A percentile compares a stretch with the other conserved stretches of the same genome.
These are phyloP conservation scores for Pyrus pyrifolia DNA, from an alignment of 306 rosid genomes.

Conservation along the genomic window DNA sequence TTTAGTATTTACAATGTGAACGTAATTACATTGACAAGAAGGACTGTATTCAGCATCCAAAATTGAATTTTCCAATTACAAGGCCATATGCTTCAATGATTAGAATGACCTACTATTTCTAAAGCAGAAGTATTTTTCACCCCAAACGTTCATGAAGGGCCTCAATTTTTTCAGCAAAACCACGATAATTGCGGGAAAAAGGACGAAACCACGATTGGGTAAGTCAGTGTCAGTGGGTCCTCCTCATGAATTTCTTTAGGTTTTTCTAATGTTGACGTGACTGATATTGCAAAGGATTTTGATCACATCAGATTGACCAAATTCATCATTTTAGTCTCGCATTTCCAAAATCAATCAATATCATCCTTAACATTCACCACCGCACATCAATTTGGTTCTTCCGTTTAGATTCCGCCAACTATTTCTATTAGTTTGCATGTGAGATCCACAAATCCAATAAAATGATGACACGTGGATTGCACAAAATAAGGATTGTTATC, in stretches of 20 bases:
- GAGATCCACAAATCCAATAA: too few relatives aligned
- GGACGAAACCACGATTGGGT: not conserved
- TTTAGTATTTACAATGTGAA: not conserved
- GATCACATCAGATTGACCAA: too few relatives aligned
- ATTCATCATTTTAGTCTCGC: rapidly evolving
- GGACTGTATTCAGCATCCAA: not conserved
- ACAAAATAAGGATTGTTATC: too few relatives aligned
- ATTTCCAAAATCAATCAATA: too few relatives aligned
- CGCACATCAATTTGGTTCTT: too few relatives aligned
- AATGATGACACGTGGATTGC: too few relatives aligned
- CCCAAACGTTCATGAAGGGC: not conserved
- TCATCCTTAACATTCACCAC: too few relatives aligned
- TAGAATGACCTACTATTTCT: not conserved
- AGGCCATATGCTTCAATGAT: not conserved
- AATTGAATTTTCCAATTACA: not conserved
- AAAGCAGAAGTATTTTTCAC: not conserved
- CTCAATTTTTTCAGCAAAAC: not conserved
- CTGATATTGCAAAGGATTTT: not conserved
- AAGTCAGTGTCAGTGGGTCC: not conserved
- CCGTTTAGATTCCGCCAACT: too few relatives aligned
- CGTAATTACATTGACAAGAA: not conserved
- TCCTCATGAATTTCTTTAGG: not conserved
- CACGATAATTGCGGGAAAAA: conserved; percentile 26
- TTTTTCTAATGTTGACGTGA: not conserved
- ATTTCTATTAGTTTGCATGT: too few relatives aligned